Evolutionary conservation across 2,329 filamentous ascomycete genomes (phyloP).

Genomic region (Trichoderma afroharzianum): DNA sequence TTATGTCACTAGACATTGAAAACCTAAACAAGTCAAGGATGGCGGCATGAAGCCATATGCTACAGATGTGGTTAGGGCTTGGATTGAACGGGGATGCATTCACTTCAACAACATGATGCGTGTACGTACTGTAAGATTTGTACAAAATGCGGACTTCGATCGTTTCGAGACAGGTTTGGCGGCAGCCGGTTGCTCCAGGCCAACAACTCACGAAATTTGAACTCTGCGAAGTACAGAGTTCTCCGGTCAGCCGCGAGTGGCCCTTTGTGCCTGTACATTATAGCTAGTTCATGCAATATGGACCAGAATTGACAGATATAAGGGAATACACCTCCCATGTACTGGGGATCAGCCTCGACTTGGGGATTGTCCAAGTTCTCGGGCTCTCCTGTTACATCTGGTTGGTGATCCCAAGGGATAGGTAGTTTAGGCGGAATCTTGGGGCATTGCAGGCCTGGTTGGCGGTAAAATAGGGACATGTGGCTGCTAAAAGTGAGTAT

Average conservation of each 20-base stretch:
- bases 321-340: not conserved
- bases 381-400: not conserved
- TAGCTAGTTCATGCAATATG: not conserved
- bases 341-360: not conserved
- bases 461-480: not conserved
- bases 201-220: not conserved
- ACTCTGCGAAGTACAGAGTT: not conserved
- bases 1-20: too few species aligned
- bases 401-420: not conserved
- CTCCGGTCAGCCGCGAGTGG: not conserved
- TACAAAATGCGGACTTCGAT: not conserved
- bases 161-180: not conserved
- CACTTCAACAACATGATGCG: not conserved
- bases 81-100: not conserved
- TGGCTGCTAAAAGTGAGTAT: not conserved
- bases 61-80: too few species aligned
- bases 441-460: not conserved
- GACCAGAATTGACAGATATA: not conserved
- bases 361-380: not conserved
- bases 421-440: not conserved
- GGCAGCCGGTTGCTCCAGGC: not conserved
- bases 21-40: too few species aligned
- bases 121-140: not conserved
- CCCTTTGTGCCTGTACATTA: not conserved
- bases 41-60: too few species aligned